phyloP scores from a whole-genome alignment of 1,139 yeast genomes.

The Scheffersomyces lignicola region DNA sequence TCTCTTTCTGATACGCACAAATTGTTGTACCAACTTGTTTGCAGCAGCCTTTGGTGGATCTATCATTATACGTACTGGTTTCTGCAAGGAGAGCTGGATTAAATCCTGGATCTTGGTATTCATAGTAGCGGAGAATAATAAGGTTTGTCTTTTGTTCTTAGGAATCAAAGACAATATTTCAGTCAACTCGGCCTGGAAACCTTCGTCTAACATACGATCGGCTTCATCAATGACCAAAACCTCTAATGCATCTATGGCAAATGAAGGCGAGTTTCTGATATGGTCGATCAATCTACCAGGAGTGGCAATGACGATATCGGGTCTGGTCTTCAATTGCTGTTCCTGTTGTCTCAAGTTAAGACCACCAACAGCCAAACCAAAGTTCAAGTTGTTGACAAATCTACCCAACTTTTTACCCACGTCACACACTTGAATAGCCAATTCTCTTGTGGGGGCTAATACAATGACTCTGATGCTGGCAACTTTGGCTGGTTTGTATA shows the following conservation, averaged over 20 bases:
- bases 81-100: constrained; percentile 80
- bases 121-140: constrained; percentile 97
- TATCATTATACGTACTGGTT: constrained; percentile 92
- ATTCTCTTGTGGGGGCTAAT: constrained; percentile 93
- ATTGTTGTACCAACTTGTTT: constrained; percentile 81
- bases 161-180: constrained; percentile 89
- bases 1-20: constrained; percentile 90
- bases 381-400: constrained; percentile 70
- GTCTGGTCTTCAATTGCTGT: constrained; percentile 85
- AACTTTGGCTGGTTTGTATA: constrained; percentile 82
- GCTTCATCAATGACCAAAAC: constrained; percentile 95
- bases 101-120: constrained; percentile 86
- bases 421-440: constrained; percentile 93
- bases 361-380: constrained; percentile 98
- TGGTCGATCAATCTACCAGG: constrained; percentile 98
- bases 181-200: constrained; percentile 91
- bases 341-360: constrained; percentile 92
- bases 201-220: constrained; percentile 98
- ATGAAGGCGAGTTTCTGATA: constrained; percentile 90
- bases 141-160: constrained; percentile 80
- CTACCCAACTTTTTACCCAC: constrained; percentile 86
- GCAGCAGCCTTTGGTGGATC: constrained; percentile 97
- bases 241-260: constrained; percentile 87
- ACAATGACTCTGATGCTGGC: constrained; percentile 90
- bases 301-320: constrained; percentile 95